These are phyloP conservation scores for Solioccasus polychromus DNA, from an alignment of 768 basidiomycete genomes.

Conservation along the genomic window DNA sequence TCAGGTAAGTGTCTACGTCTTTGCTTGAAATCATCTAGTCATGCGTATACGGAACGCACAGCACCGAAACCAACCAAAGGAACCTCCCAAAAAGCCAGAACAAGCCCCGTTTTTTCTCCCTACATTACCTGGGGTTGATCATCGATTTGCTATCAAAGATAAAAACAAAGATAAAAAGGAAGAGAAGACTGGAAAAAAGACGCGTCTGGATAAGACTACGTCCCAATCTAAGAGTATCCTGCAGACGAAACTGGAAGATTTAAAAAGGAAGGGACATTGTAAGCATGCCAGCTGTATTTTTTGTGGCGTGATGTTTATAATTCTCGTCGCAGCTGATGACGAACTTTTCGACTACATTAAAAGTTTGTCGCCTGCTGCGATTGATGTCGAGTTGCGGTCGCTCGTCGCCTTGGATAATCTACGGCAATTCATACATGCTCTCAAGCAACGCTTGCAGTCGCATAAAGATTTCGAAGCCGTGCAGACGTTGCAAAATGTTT, in stretches of 20 bases:
- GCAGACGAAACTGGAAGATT: conserved; percentile 55
- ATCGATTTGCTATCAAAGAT: conserved; percentile 63
- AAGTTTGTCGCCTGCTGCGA: conserved; percentile 82
- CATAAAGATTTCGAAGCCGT: conserved; percentile 95
- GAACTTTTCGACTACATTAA: conserved; percentile 82
- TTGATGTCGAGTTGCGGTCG: conserved; percentile 88
- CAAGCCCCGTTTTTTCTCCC: conserved; percentile 97
- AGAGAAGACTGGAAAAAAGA: conserved; percentile 38
- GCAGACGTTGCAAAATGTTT: conserved; percentile 81
- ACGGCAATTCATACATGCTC: conserved; percentile 65
- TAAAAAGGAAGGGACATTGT: conserved; percentile 66
- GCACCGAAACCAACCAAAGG: conserved; percentile 96
- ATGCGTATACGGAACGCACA: conserved; percentile 26
- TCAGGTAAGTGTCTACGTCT: conserved; percentile 49
- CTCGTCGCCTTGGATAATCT: conserved; percentile 65
- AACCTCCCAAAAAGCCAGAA: conserved; percentile 92
- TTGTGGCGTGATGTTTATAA: conserved; percentile 4
- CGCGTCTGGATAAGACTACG: conserved; percentile 51
- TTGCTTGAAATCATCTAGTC: not conserved
- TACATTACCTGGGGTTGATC: conserved; percentile 83
- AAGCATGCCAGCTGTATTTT: conserved; percentile 31
- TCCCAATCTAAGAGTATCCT: conserved; percentile 66
- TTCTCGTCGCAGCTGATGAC: conserved; percentile 52
- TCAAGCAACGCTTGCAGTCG: conserved; percentile 68
- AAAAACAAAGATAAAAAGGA: conserved; percentile 40